These are phyloP conservation scores for Ceratocystis diversiconidia DNA, from an alignment of 2,329 filamentous ascomycete species.

Conservation along the genomic window DNA sequence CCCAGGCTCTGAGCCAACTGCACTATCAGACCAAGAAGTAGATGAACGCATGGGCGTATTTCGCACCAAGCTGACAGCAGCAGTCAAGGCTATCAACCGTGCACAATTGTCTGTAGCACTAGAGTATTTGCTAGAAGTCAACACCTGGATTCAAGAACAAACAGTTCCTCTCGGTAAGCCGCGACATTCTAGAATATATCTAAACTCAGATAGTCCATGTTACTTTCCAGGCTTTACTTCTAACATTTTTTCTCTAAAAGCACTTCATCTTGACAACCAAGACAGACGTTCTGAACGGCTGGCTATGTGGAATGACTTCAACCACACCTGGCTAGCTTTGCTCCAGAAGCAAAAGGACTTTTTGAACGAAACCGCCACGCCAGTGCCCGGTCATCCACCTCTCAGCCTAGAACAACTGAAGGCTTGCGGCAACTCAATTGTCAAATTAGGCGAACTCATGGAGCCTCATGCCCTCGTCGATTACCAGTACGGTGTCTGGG, in stretches of 20 bases:
- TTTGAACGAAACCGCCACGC: slow-evolving; percentile 44
- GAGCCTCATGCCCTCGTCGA: slow-evolving; percentile 91
- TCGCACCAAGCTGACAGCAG: background rate
- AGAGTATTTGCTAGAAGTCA: background rate
- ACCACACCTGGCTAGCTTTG: slow-evolving; percentile 75
- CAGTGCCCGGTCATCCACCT: slow-evolving; percentile 38
- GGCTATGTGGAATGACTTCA: slow-evolving; percentile 86
- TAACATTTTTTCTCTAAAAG: slow-evolving; percentile 2
- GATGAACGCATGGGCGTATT: slow-evolving; percentile 4
- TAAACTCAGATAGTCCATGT: background rate
- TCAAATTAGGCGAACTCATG: slow-evolving; percentile 70
- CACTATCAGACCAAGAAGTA: slow-evolving; percentile 6
- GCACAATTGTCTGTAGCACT: background rate
- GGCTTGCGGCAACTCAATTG: slow-evolving; percentile 67
- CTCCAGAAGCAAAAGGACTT: slow-evolving; percentile 75
- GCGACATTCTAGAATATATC: background rate
- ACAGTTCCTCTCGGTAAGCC: slow-evolving; percentile 8
- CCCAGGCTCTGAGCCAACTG: background rate
- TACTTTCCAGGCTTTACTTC: background rate
- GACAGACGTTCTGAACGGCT: slow-evolving; percentile 43
- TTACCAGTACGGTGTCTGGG: slow-evolving; percentile 93
- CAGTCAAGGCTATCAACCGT: background rate
- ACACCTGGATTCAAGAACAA: background rate
- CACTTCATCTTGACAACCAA: slow-evolving; percentile 18
- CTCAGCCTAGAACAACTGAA: slow-evolving; percentile 55